phyloP scores from a whole-genome alignment of 225 moss, liverwort and hornwort species.

The Asterella californica region DNA sequence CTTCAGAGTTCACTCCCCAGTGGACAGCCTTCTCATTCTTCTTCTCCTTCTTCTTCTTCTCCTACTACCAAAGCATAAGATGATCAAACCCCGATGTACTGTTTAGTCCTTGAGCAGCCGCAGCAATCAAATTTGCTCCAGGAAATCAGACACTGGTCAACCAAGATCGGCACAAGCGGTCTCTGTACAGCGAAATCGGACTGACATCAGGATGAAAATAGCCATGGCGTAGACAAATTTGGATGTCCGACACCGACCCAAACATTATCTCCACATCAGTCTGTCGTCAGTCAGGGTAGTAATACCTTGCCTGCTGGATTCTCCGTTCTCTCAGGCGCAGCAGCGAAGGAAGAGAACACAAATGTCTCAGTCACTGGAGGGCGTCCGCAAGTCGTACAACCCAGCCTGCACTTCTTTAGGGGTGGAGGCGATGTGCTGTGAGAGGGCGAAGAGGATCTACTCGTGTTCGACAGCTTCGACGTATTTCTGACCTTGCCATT shows the following conservation, averaged over 20 bases:
- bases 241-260: neutral
- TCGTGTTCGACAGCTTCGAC: neutral
- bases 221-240: neutral
- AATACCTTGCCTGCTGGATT: conserved; percentile 6
- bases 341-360: neutral
- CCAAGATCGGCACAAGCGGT: neutral
- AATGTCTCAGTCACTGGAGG: neutral
- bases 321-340: neutral
- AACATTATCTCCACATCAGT: neutral
- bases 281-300: neutral
- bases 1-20: neutral
- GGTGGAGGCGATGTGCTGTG: neutral
- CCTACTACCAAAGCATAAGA: neutral
- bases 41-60: neutral
- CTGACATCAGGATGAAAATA: neutral
- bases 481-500: neutral
- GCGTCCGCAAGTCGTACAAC: neutral
- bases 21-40: neutral
- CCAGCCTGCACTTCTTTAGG: neutral
- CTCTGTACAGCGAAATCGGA: neutral
- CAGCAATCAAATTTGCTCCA: neutral
- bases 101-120: neutral
- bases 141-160: neutral
- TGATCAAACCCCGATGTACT: neutral
- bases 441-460: neutral